A percentile compares a stretch with the other conserved stretches of the same genome.
phyloP scores from a whole-genome alignment of 2,329 filamentous ascomycete genomes.

The Cercospora zeina region DNA sequence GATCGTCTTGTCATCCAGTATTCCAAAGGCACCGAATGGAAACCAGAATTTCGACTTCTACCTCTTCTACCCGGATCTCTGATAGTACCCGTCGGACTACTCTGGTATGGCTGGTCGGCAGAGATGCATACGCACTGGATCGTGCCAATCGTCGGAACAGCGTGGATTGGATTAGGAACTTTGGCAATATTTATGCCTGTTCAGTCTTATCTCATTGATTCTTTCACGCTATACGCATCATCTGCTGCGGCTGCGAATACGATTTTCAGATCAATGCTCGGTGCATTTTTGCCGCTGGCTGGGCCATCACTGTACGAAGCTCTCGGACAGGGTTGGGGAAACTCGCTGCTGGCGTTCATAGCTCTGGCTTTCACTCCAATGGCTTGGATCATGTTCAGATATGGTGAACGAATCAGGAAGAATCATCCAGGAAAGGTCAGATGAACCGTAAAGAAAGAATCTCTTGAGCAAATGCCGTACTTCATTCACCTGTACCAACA shows the following conservation, averaged over 20 bases:
- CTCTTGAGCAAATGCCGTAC: slow-evolving; percentile 21
- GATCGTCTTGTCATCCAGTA: slow-evolving; percentile 25
- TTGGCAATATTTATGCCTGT: slow-evolving; percentile 35
- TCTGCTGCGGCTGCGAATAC: slow-evolving; percentile 66
- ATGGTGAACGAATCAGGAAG: slow-evolving; percentile 51
- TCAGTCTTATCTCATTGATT: slow-evolving; percentile 61
- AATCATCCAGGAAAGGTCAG: neutral
- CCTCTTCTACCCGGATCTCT: slow-evolving; percentile 30
- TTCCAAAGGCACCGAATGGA: slow-evolving; percentile 44
- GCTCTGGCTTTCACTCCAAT: slow-evolving; percentile 49
- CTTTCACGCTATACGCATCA: slow-evolving; percentile 60
- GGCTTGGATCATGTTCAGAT: slow-evolving; percentile 48
- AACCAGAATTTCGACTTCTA: slow-evolving; percentile 47
- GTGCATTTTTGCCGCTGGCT: slow-evolving; percentile 59
- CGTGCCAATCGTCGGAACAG: slow-evolving; percentile 35
- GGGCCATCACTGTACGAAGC: slow-evolving; percentile 60
- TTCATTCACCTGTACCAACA: too few relatives aligned
- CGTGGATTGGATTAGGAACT: slow-evolving; percentile 35
- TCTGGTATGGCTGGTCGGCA: slow-evolving; percentile 39
- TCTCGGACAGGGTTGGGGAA: slow-evolving; percentile 62
- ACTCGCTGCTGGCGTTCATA: slow-evolving; percentile 56
- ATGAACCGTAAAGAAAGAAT: neutral
- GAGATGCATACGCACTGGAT: slow-evolving; percentile 33
- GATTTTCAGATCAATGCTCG: slow-evolving; percentile 57
- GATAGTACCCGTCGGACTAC: slow-evolving; percentile 34